Percentiles rank a stretch among this genome's conserved stretches.
phyloP scores from a whole-genome alignment of 257 asterid species.

The Gentiana straminea region DNA sequence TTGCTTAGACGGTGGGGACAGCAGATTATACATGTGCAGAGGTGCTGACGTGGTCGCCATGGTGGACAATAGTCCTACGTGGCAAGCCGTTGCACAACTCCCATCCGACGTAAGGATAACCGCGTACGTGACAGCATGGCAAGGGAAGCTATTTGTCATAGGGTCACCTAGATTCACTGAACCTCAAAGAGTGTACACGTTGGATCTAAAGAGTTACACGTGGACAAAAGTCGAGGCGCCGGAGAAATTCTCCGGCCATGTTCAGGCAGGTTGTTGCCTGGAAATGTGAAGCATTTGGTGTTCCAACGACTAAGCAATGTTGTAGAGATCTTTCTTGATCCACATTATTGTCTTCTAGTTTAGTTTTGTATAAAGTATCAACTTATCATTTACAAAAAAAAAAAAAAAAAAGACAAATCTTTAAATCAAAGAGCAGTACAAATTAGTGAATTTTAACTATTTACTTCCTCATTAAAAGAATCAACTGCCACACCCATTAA shows the following conservation, averaged over 20 bases:
- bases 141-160: slow-evolving; percentile 39
- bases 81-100: slow-evolving; percentile 28
- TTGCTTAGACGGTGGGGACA: slow-evolving; percentile 27
- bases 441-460: too few species aligned
- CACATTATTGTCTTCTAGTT: too few species aligned
- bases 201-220: slow-evolving; percentile 32
- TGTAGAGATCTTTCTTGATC: background rate
- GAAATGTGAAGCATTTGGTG: slow-evolving; percentile 25
- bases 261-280: slow-evolving; percentile 59
- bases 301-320: background rate
- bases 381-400: too few species aligned
- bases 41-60: slow-evolving; percentile 19
- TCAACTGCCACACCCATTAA: too few species aligned
- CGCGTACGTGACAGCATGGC: slow-evolving; percentile 36
- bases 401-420: too few species aligned
- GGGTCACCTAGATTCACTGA: slow-evolving; percentile 34
- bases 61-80: slow-evolving; percentile 13
- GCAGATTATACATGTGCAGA: slow-evolving; percentile 19
- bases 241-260: slow-evolving; percentile 48
- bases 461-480: too few species aligned
- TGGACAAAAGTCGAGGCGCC: slow-evolving; percentile 39
- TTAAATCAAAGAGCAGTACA: too few species aligned
- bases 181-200: slow-evolving; percentile 21
- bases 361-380: too few species aligned
- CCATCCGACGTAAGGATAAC: slow-evolving; percentile 21